Evolutionary conservation across 257 asterid genomes (phyloP), one percentile per base, ranked within the genome.

Genomic region (Thymus mandschuricus): DNA sequence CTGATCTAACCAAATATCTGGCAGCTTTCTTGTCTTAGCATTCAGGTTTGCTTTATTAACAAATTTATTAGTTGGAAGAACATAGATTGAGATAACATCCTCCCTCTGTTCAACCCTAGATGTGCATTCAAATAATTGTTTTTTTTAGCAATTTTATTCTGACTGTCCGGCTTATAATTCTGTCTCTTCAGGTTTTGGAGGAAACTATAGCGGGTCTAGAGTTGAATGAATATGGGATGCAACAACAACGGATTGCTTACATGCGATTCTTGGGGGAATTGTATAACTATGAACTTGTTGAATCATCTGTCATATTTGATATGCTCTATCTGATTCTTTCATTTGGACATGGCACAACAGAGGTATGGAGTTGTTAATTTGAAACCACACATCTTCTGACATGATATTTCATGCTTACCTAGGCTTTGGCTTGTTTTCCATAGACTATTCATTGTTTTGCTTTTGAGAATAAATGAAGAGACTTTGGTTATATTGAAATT

Each of bases 221-320:
- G 89, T 73, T 88, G 87, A 95, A 95, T 86, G 97, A 95, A 84
- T 95, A 79, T 49, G 97, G 92, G 58, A 89, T 86, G 96, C 96
- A 95, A 85, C 99, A 95, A 78, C 84, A 80, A 50, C 96, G 96
- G 35, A 76, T 95, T 82, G 97, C 99, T 27, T 87, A 73, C 83
- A 92, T 87, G 96, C 98, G 98, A 61, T 90, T 95, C 84, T 64
- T 92, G 79, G 99, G 99, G 68, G 99, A 95, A 84, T 76, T 95
- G 73, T 95, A 92, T 85, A 95, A 92, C 82, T 95, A 95, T 75
- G 94, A 92, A 78, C 98, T 89, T 76, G 97, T 95, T 15, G 99
- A 92, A 76, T 95, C 99, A 51, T 89, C 97, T 69, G 95, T 95
- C 78, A 88, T 95, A 49, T 95, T 95, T 76, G 98, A 95, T 79